A percentile compares a stretch with the other conserved stretches of the same genome.
Conservation (phyloP, 768 basidiomycete genomes). For the Xanthoconium stramineum region DNA sequence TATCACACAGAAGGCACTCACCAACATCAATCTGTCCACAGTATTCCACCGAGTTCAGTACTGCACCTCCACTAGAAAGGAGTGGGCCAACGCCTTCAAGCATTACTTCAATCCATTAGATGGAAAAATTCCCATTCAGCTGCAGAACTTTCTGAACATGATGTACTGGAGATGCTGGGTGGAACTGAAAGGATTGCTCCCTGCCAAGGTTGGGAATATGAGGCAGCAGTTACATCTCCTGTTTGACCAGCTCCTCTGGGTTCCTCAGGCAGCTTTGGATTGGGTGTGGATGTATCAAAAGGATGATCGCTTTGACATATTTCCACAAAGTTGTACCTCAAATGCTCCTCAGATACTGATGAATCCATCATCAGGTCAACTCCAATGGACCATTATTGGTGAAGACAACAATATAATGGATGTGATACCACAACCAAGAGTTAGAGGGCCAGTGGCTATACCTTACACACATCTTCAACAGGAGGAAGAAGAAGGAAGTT, state of each 20-base stretch:
- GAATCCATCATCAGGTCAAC: background rate
- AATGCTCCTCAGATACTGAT: conserved; percentile 3
- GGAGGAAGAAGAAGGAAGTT: background rate
- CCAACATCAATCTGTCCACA: background rate
- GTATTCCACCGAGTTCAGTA: conserved; percentile 1
- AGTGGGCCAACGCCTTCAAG: background rate
- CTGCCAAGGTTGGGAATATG: background rate
- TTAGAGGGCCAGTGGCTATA: background rate
- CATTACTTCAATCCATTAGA: background rate
- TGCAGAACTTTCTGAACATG: background rate
- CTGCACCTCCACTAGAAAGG: background rate
- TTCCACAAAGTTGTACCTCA: background rate
- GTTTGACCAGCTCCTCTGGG: conserved; percentile 1
- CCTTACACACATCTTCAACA: background rate
- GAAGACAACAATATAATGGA: background rate
- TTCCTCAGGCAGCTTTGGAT: background rate
- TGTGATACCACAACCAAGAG: background rate
- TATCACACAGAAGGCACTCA: background rate
- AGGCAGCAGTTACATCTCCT: background rate
- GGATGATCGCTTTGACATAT: background rate
- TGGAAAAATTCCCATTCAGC: background rate
- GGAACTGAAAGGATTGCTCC: background rate
- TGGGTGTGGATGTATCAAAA: background rate
- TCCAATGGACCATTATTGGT: background rate
- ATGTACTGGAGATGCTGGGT: conserved; percentile 4